These are phyloP conservation scores for Ceratobasidium sp. DNA, from an alignment of 1,284 basidiomycete species.

Conservation along the genomic window DNA sequence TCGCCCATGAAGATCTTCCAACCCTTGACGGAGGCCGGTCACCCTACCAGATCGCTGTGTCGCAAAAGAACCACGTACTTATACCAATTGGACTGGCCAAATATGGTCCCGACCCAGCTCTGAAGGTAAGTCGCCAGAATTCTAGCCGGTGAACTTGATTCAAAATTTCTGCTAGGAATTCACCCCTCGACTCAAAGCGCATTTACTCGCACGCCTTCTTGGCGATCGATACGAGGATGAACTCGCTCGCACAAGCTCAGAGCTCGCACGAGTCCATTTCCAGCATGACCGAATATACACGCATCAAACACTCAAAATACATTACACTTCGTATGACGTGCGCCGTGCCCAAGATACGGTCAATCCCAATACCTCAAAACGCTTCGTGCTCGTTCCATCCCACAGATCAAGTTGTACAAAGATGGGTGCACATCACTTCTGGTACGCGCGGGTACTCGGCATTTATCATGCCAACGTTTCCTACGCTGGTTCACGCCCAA, in stretches of 20 bases:
- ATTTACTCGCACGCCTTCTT: not conserved
- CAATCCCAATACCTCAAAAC: conserved; percentile 3
- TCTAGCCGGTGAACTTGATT: not conserved
- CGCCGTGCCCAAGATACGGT: conserved; percentile 40
- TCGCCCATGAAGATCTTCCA: not conserved
- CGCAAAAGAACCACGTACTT: conserved; percentile 1
- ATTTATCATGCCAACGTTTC: conserved; percentile 55
- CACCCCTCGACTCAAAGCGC: conserved; percentile 8
- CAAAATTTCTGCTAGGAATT: not conserved
- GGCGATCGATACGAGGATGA: conserved; percentile 17
- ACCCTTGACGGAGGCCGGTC: not conserved
- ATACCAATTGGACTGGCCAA: not conserved
- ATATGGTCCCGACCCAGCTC: not conserved
- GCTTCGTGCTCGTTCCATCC: conserved; percentile 26
- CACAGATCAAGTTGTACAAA: not conserved
- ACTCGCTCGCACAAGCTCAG: not conserved
- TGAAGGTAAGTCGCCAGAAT: not conserved
- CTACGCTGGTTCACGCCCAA: not conserved
- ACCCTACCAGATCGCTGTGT: conserved; percentile 22
- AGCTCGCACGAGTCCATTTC: not conserved
- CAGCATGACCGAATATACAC: conserved; percentile 20
- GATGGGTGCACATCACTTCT: conserved; percentile 51
- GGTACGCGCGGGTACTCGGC: conserved; percentile 56
- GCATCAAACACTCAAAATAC: not conserved
- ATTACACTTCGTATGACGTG: conserved; percentile 46